Percentiles rank a stretch among this genome's conserved stretches.
Conservation (phyloP, 257 asterid species). For the Forsythia viridissima region DNA sequence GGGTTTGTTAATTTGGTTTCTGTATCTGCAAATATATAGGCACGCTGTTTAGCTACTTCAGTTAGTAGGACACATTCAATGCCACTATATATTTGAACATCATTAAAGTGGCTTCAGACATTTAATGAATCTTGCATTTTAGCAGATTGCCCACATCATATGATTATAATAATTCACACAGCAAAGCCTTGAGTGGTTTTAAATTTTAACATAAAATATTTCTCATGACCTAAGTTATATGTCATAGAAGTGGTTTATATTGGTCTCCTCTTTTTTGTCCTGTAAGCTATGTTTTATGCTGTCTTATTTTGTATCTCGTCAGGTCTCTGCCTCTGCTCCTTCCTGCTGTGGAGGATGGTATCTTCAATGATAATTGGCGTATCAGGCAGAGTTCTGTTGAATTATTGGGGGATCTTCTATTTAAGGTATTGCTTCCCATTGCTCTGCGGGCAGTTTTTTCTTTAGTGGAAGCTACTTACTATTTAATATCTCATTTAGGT, state of each 20-base stretch:
- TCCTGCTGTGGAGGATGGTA: conserved; percentile 99
- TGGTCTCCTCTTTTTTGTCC: conserved; percentile 1
- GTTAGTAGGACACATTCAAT: not conserved
- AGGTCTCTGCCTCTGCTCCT: conserved; percentile 96
- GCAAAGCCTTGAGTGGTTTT: not conserved
- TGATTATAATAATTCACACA: not conserved
- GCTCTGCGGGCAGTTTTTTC: conserved; percentile 15
- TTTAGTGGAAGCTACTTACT: conserved; percentile 16
- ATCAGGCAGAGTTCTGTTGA: conserved; percentile 99
- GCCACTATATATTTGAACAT: not conserved
- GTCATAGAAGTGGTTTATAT: conserved; percentile 1
- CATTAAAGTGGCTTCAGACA: not conserved
- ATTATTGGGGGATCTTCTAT: conserved; percentile 91
- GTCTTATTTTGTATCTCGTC: conserved; percentile 17
- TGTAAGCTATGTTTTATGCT: not conserved
- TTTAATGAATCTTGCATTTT: not conserved
- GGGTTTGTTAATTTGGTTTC: not conserved
- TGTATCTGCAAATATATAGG: not conserved
- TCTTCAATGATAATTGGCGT: conserved; percentile 98
- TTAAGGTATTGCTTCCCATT: conserved; percentile 57
- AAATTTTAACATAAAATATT: not conserved
- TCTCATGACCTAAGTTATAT: not conserved
- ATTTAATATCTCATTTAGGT: conserved; percentile 53
- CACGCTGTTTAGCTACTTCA: too few relatives aligned
- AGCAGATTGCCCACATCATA: not conserved